These are phyloP conservation scores for Crithidia expoeki DNA, from an alignment of 208 protist species.

Conservation along the genomic window DNA sequence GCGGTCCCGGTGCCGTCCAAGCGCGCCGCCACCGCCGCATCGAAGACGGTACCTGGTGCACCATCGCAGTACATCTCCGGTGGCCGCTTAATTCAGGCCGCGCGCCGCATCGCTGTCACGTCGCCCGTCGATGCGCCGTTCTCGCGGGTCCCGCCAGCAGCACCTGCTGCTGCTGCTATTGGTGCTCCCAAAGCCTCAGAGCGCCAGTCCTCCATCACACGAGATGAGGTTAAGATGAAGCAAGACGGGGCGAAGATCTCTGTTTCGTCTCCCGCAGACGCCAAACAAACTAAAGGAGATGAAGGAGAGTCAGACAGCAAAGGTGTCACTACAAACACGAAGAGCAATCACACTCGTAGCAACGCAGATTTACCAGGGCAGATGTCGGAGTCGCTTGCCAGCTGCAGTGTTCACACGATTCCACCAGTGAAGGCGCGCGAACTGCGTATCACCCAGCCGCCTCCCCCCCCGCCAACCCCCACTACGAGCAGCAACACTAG, in stretches of 20 bases:
- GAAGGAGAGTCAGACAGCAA: not conserved
- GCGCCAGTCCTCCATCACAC: not conserved
- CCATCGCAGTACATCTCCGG: conserved; percentile 6
- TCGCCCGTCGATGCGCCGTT: not conserved
- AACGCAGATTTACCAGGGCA: not conserved
- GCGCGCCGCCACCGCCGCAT: not conserved
- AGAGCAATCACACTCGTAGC: no score
- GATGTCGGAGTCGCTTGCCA: not conserved
- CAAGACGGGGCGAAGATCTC: not conserved
- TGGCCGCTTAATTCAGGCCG: conserved; percentile 13
- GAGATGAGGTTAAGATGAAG: not conserved
- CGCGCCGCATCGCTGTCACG: conserved; percentile 7
- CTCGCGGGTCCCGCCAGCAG: not conserved
- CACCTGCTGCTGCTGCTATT: not conserved
- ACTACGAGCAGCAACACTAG: not conserved
- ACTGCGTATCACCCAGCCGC: conserved; percentile 1
- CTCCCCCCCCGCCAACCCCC: not conserved
- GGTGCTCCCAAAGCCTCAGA: not conserved
- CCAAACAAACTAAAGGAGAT: not conserved
- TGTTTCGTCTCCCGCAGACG: not conserved
- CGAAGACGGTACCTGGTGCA: not conserved
- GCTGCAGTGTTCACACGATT: conserved; percentile 20
- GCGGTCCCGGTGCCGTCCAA: not conserved
- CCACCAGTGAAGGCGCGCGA: conserved; percentile 16
- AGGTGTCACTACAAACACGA: no score